Evolutionary conservation across 2,329 filamentous ascomycete species (phyloP), one percentile per base, ranked within the genome.

Genomic region (Nannizziopsis arthrosporioides): DNA sequence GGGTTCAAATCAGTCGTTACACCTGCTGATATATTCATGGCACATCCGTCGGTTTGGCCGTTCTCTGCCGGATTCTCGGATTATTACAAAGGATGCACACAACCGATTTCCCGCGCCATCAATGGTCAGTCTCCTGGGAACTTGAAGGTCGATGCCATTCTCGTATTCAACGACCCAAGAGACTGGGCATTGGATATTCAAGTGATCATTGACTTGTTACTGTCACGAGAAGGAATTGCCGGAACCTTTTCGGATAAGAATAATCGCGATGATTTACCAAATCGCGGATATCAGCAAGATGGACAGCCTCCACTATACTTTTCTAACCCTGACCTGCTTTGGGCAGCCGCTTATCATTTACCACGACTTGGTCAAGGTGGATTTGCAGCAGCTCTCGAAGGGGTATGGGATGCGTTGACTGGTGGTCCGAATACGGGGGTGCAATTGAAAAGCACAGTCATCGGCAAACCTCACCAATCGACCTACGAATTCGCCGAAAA

Each of bases 141-240:
- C 14, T 73, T 90, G 42, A 88, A 86, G 57, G 83, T 98, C 56
- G 87, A 94, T 60, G 88, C 89, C 22, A 79, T 96, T 22, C 84
- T 96, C 59, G 84, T 95, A 5, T 95, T 90, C 74, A 94, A 94
- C 63, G 92, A 96, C 65, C 89, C 92, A 2, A 79, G 92, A 48
- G 92, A 98, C 70, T 98, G 92, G 92, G 88, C 85, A 0, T 75
- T 95, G 8, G 90, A 96, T 64, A 80, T 80, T 2, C 85, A 94
- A 61, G 71, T 96, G 57, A 83, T 96, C 49, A 66, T 84, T 47
- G 92, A 98, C 64, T 69, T 94, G 9, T 71, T 96, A 5, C 73
- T 94, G 36, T 94, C 89, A 0, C 73, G 78, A 14, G 59, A 74
- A n/a, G 92, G 92, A 14, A 78, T 85, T 49, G 63, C 94, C 3